Evolutionary conservation across 768 basidiomycete genomes (phyloP).

Genomic region (Termitomyces sp.): DNA sequence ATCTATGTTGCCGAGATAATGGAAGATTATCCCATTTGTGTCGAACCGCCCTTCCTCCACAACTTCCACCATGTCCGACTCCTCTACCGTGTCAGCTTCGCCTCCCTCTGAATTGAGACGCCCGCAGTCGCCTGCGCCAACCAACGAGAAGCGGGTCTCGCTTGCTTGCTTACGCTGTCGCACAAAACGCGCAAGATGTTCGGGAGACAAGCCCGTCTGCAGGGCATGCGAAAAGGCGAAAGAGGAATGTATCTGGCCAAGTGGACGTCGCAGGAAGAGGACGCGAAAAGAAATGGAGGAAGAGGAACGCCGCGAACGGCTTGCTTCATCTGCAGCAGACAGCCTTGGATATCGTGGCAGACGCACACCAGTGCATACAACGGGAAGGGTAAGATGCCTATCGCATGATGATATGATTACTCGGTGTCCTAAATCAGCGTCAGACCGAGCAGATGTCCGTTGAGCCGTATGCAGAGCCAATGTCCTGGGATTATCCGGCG

Average conservation of each 20-base stretch:
- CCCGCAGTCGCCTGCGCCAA: neutral
- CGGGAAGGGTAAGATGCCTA: neutral
- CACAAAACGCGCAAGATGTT: slow-evolving; percentile 12
- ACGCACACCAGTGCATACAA: neutral
- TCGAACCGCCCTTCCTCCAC: neutral
- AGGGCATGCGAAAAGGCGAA: slow-evolving; percentile 10
- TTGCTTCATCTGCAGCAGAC: slow-evolving; percentile 9
- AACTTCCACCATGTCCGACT: slow-evolving; percentile 7
- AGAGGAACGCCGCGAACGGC: slow-evolving; percentile 9
- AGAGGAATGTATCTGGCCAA: slow-evolving; percentile 12
- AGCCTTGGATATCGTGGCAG: slow-evolving; percentile 5
- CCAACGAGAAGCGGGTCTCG: slow-evolving; percentile 13
- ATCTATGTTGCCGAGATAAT: neutral
- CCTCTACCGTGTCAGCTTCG: slow-evolving; percentile 3
- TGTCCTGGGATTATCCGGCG: slow-evolving; percentile 6
- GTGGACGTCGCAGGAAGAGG: slow-evolving; percentile 10
- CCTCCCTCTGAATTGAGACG: slow-evolving; percentile 1
- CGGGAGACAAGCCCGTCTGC: slow-evolving; percentile 13
- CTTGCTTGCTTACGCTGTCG: slow-evolving; percentile 14
- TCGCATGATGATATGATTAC: neutral
- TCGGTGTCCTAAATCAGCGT: neutral
- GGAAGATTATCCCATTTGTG: slow-evolving; percentile 5
- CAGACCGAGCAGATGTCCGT: neutral
- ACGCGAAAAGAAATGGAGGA: slow-evolving; percentile 13
- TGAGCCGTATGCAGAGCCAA: neutral